phyloP scores from a whole-genome alignment of 306 rosid genomes.

The Sophora flavescens region DNA sequence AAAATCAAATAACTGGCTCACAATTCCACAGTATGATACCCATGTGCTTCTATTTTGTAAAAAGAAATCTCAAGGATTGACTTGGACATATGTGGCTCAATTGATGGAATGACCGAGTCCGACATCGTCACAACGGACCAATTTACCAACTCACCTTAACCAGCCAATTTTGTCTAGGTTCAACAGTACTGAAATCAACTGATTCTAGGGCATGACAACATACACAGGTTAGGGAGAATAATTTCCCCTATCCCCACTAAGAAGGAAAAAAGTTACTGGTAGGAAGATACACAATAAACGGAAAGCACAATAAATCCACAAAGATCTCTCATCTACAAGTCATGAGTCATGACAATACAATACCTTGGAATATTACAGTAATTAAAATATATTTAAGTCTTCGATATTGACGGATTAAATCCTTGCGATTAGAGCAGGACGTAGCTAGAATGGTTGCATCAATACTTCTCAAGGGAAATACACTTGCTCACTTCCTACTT shows the following conservation, averaged over 20 bases:
- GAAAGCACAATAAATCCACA: conserved; percentile 14
- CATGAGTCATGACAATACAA: neutral
- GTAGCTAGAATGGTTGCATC: conserved; percentile 7
- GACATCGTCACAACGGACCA: neutral
- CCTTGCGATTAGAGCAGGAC: conserved; percentile 12
- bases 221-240: neutral
- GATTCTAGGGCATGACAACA: too few species aligned
- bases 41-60: too few species aligned
- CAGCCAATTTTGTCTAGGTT: too few species aligned
- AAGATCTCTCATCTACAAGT: neutral
- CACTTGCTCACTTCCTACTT: conserved; percentile 12
- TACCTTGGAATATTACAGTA: neutral
- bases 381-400: neutral
- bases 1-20: neutral
- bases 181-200: too few species aligned
- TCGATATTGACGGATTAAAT: conserved; percentile 8
- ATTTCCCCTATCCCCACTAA: neutral
- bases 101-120: neutral
- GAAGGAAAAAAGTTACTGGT: neutral
- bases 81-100: neutral
- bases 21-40: too few species aligned
- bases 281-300: neutral
- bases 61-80: too few species aligned
- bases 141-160: neutral
- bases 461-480: conserved; percentile 5